Evolutionary conservation across 23 red algal genomes (phyloP).

Genomic region (Gracilaria caudata): DNA sequence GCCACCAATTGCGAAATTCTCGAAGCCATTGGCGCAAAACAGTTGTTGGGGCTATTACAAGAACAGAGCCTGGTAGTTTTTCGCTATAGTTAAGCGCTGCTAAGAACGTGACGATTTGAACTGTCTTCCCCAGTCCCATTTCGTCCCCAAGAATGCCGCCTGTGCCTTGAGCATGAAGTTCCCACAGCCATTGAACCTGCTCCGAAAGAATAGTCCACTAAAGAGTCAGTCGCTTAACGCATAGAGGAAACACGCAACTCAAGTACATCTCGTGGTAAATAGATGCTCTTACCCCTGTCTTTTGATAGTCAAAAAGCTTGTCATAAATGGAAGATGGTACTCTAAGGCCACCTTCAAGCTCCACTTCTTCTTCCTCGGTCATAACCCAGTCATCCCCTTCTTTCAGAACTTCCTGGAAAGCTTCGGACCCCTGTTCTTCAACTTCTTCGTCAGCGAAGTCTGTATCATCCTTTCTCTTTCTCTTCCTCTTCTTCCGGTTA

Average conservation of each 20-base stretch:
- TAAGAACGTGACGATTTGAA: conserved; percentile 91
- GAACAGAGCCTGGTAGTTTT: conserved; percentile 64
- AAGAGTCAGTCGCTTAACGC: not conserved
- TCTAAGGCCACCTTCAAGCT: conserved; percentile 78
- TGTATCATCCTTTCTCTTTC: not conserved
- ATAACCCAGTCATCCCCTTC: conserved; percentile 49
- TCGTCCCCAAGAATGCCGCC: conserved; percentile 97
- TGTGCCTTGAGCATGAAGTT: conserved; percentile 85
- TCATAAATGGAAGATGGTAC: conserved; percentile 83
- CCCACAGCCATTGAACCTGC: conserved; percentile 90
- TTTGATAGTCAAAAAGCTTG: conserved; percentile 87
- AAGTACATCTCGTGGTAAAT: not conserved
- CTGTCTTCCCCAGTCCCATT: conserved; percentile 82
- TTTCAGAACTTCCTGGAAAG: not conserved
- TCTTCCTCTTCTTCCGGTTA: conserved; percentile 2
- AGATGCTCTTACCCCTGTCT: conserved; percentile 72
- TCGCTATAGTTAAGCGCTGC: conserved; percentile 86
- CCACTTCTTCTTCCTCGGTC: conserved; percentile 70
- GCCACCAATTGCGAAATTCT: conserved; percentile 92
- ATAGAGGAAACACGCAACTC: not conserved
- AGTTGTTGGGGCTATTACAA: conserved; percentile 87
- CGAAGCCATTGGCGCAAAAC: conserved; percentile 92
- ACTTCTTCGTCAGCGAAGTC: conserved; percentile 13
- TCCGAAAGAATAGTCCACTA: not conserved
- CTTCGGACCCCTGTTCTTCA: not conserved